Evolutionary conservation across 306 rosid species (phyloP), one percentile per base, ranked within the genome.

Genomic region (Chamaecrista fasciculata): DNA sequence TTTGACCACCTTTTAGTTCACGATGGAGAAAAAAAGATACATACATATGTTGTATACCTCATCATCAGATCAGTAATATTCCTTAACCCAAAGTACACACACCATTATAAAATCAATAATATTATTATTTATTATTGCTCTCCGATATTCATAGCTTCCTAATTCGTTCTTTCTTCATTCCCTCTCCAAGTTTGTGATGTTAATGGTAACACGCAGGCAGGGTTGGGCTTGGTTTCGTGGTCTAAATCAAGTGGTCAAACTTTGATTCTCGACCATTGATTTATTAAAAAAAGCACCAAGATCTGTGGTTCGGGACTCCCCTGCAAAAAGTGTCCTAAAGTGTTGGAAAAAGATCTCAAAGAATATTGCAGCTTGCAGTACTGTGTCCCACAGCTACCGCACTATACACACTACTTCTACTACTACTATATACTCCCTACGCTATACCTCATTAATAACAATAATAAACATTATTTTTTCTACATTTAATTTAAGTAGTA

Each of bases 231-330:
- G 11, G 44, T 62, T 29, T 49, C 37, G 25, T 63, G 71, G 76
- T 55, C 1, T 42, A 71, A 29, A 62, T 5, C 16, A 24, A 39
- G 49, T 48, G 33, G 78, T 72, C 65, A 78, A 71, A 65, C 23
- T 23, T 20, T 8, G 1, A 0, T 29, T 19, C 20, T 43, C 68
- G 29, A 70, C 47, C 76, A 58, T 57, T 56, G 66, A 44, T 63
- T 43, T 52, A 0, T 5, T 42, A 72, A 62, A 53, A 39, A 55
- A 77, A 59, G n/a, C n/a, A n/a, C n/a, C 65, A 50, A 78, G 51
- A 72, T 66, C 69, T 5, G 11, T 18, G 28, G n/a, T 23, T 9
- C 11, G 39, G 58, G 66, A 64, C 59, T 28, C 2, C 11, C 11
- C 46, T 23, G 10, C 34, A 19, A 29, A 12, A 52, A 63, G 49